Percentiles rank a stretch among this genome's conserved stretches.
phyloP scores from a whole-genome alignment of 257 asterid species.

The Solanum chaucha region DNA sequence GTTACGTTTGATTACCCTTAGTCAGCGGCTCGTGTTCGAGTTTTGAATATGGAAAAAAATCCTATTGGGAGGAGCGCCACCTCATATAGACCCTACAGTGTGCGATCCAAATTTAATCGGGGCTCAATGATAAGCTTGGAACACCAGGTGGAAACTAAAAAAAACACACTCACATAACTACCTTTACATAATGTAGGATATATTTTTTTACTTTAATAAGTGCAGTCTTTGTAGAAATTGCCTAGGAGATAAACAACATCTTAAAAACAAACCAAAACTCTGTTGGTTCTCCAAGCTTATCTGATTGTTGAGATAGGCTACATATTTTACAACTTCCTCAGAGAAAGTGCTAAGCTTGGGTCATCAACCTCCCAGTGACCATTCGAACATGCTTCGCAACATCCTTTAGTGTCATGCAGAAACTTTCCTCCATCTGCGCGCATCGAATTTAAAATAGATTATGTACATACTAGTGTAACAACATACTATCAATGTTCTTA shows the following conservation, averaged over 20 bases:
- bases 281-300: background rate
- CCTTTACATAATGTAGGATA: background rate
- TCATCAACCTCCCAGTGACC: background rate
- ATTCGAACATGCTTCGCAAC: background rate
- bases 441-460: background rate
- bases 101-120: too few species aligned
- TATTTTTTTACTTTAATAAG: background rate
- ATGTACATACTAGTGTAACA: too few species aligned
- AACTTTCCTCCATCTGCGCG: background rate
- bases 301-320: background rate
- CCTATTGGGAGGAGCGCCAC: too few species aligned
- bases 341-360: background rate
- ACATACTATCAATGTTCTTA: background rate
- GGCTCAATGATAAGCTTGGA: too few species aligned
- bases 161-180: background rate
- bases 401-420: conserved; percentile 4
- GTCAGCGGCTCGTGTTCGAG: too few species aligned
- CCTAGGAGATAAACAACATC: background rate
- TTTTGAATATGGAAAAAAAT: too few species aligned
- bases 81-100: too few species aligned
- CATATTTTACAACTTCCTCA: background rate
- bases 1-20: background rate
- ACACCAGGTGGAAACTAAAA: too few species aligned
- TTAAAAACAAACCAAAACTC: background rate
- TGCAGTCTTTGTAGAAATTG: background rate